Evolutionary conservation across 768 basidiomycete genomes (phyloP).

Genomic region (Lentinula lateritia): DNA sequence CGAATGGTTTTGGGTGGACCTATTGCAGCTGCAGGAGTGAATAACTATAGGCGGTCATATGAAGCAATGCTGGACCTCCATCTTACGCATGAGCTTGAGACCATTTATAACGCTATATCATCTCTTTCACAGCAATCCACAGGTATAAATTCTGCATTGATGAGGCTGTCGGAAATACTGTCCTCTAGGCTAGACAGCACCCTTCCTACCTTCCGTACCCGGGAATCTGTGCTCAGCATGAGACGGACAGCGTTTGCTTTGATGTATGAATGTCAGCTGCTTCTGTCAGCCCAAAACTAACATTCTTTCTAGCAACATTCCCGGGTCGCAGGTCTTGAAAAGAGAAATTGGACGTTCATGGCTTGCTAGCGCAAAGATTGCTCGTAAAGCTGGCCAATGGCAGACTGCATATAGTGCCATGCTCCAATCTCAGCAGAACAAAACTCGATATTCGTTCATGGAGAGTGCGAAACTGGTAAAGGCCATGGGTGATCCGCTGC

Average conservation of each 20-base stretch:
- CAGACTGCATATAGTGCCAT: slow-evolving; percentile 97
- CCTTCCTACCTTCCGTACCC: slow-evolving; percentile 80
- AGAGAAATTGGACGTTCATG: slow-evolving; percentile 76
- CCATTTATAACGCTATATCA: slow-evolving; percentile 46
- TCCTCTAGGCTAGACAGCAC: slow-evolving; percentile 67
- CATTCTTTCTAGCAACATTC: slow-evolving; percentile 26
- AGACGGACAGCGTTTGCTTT: slow-evolving; percentile 78
- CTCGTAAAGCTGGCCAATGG: slow-evolving; percentile 90
- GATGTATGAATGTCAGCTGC: slow-evolving; percentile 37
- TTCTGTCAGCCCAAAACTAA: slow-evolving; percentile 7
- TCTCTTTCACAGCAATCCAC: slow-evolving; percentile 19
- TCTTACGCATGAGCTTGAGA: slow-evolving; percentile 78
- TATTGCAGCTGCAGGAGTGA: slow-evolving; percentile 74
- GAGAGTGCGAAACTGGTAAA: slow-evolving; percentile 87
- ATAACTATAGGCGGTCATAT: slow-evolving; percentile 83
- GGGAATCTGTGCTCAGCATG: slow-evolving; percentile 87
- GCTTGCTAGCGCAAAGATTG: slow-evolving; percentile 93
- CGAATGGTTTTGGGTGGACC: slow-evolving; percentile 71
- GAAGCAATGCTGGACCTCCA: slow-evolving; percentile 84
- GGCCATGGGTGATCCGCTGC: slow-evolving; percentile 71
- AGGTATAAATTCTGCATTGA: slow-evolving; percentile 18
- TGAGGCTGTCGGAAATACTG: slow-evolving; percentile 45
- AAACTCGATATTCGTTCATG: slow-evolving; percentile 73
- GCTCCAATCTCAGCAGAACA: slow-evolving; percentile 77
- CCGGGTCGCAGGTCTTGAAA: slow-evolving; percentile 21